phyloP scores from a whole-genome alignment of 495 filamentous ascomycete species.

The Glarea lozoyensis region DNA sequence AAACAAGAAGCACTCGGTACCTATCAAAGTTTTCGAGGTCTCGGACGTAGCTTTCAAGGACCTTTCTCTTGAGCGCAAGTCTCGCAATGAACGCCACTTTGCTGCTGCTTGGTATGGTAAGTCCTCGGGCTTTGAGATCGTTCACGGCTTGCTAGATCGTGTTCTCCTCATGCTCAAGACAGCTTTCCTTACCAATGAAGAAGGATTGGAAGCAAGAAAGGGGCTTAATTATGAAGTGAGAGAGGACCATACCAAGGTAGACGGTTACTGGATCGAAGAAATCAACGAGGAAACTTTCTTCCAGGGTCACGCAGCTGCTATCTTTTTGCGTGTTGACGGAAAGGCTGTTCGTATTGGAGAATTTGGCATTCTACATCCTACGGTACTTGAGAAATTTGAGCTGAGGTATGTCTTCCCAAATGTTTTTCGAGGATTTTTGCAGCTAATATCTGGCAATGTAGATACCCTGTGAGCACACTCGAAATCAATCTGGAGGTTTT shows the following conservation, averaged over 20 bases:
- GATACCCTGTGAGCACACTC: slow-evolving; percentile 87
- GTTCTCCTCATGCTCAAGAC: slow-evolving; percentile 87
- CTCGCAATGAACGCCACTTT: slow-evolving; percentile 87
- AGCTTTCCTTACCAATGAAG: slow-evolving; percentile 67
- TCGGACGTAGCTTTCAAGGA: slow-evolving; percentile 91
- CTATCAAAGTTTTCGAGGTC: slow-evolving; percentile 89
- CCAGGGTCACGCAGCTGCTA: slow-evolving; percentile 74
- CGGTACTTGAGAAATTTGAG: slow-evolving; percentile 88
- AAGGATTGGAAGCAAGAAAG: slow-evolving; percentile 48
- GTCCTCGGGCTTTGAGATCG: slow-evolving; percentile 90
- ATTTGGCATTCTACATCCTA: slow-evolving; percentile 90
- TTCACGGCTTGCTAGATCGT: slow-evolving; percentile 89
- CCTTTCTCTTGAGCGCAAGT: slow-evolving; percentile 63
- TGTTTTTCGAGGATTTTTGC: neutral
- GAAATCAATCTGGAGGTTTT: slow-evolving; percentile 95
- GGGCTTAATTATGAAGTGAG: slow-evolving; percentile 34
- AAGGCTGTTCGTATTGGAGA: slow-evolving; percentile 67
- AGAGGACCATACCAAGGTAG: slow-evolving; percentile 39
- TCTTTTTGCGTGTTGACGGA: slow-evolving; percentile 63
- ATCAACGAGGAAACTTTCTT: slow-evolving; percentile 88
- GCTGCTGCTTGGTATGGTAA: slow-evolving; percentile 93
- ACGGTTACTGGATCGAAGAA: slow-evolving; percentile 89
- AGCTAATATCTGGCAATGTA: slow-evolving; percentile 27
- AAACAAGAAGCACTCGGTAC: slow-evolving; percentile 83
- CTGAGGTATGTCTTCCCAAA: slow-evolving; percentile 47